Base-by-base conservation (phyloP, 306 rosid species). In the Lathyrus sativus region DNA sequence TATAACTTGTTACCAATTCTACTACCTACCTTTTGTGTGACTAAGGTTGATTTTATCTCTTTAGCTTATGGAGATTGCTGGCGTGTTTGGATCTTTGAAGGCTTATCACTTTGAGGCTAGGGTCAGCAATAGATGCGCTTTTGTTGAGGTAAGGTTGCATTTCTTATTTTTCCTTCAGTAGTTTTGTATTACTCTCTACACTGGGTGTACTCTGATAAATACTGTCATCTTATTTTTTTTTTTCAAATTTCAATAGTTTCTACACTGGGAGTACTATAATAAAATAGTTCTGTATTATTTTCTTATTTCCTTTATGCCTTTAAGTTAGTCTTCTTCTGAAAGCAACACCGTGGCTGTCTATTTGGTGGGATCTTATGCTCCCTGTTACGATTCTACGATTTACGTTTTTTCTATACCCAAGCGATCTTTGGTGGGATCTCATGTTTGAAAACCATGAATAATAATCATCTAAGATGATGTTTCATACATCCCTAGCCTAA, bases 1-100 rank as follows among this genome's bases (percentile, higher is more conserved):
- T 48, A 29, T 67, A 54, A 17, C 54, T 33, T 24, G 65, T 60
- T 67, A 37, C 44, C 48, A 65, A 59, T 49, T 54, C 33, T 24
- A 10, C 44, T 56, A 7, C 37, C 62, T 22, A 14, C 4, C 35
- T 19, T 72, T 14, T 50, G 13, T 39, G 45, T 44, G 41, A 9
- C 3, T 31, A 3, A 42, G 29, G 48, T 45, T n/a, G 63, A 37
- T 42, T 54, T 48, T 53, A 7, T 15, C 60, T 77, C 35, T 76
- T 76, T 75, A 89, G 98, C 88, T 89, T 77, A 62, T 83, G 85
- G 96, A 93, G 82, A 82, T 93, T 65, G 83, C 83, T 44, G 77
- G 88, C 78, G 91, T 84, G 41, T 93, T 93, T 87, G 99, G 99
- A 81, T 79, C 85, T 73, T 68, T 93, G 80, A 93, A 87, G 87